Conservation (phyloP, 2,329 filamentous ascomycete species). For the Mycosphaerella arachidis region DNA sequence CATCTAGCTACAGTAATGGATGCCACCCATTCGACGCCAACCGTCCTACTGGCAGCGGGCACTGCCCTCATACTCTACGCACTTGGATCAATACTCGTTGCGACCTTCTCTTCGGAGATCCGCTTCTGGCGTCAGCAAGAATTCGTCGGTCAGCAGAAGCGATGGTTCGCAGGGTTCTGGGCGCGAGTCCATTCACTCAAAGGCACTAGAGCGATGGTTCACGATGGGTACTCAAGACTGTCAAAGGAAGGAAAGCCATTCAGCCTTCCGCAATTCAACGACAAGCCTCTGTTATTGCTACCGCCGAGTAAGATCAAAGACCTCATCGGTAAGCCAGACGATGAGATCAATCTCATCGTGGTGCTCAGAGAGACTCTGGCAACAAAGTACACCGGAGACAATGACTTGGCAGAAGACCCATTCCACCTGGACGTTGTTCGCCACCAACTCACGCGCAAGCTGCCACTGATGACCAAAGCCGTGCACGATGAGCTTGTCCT, state of each 20-base stretch:
- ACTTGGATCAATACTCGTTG: not conserved
- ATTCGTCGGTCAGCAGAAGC: not conserved
- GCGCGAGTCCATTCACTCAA: constrained; percentile 1
- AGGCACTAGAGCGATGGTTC: not conserved
- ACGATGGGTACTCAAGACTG: constrained; percentile 3
- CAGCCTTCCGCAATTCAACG: constrained; percentile 22
- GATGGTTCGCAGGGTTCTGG: constrained; percentile 2
- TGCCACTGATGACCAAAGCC: constrained; percentile 20
- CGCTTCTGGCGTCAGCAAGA: not conserved
- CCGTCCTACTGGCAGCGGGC: not conserved
- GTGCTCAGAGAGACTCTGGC: constrained; percentile 14
- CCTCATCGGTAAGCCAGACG: constrained; percentile 16
- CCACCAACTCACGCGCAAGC: constrained; percentile 20
- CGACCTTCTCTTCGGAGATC: not conserved
- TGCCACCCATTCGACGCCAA: not conserved
- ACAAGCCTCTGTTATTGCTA: constrained; percentile 16
- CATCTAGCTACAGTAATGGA: not conserved
- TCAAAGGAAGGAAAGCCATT: constrained; percentile 12
- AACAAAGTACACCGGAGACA: constrained; percentile 13
- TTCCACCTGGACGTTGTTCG: constrained; percentile 20
- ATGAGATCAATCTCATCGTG: constrained; percentile 14
- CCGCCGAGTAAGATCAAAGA: constrained; percentile 20
- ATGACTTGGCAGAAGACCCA: constrained; percentile 8
- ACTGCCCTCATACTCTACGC: not conserved
- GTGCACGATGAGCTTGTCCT: constrained; percentile 20